phyloP scores from a whole-genome alignment of 805 yeast genomes.

The Sugiyamaella mastotermitis region DNA sequence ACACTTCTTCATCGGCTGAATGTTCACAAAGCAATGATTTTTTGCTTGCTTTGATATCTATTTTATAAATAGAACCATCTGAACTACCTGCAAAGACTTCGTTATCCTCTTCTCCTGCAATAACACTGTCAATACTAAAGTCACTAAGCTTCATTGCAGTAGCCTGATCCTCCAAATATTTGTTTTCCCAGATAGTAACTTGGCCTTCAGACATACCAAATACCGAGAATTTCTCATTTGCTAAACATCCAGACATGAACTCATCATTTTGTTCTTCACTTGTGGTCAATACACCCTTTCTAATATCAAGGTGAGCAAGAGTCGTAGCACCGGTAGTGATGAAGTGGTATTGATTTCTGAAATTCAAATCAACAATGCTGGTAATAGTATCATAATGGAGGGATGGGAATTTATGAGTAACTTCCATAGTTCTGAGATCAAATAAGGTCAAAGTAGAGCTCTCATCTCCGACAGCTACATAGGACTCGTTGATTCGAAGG shows the following conservation, averaged over 20 bases:
- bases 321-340: constrained; percentile 80
- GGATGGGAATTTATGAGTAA: constrained; percentile 42
- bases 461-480: constrained; percentile 50
- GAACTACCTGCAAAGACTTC: constrained; percentile 22
- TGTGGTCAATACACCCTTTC: constrained; percentile 59
- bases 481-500: constrained; percentile 28
- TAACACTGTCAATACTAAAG: constrained; percentile 21
- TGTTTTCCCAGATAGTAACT: constrained; percentile 79
- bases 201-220: constrained; percentile 93
- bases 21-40: constrained; percentile 28
- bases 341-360: constrained; percentile 70
- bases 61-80: constrained; percentile 50
- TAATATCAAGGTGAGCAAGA: constrained; percentile 66
- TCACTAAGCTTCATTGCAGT: constrained; percentile 60
- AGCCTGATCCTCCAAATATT: constrained; percentile 61
- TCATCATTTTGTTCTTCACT: constrained; percentile 95
- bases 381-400: constrained; percentile 69
- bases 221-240: constrained; percentile 55
- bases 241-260: constrained; percentile 63
- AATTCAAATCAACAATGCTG: constrained; percentile 63
- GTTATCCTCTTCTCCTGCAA: constrained; percentile 20
- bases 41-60: constrained; percentile 59
- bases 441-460: constrained; percentile 59
- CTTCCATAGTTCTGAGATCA: constrained; percentile 48
- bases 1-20: constrained; percentile 49